Evolutionary conservation across 768 basidiomycete genomes (phyloP).

Genomic region (Leccinum incarnatum): DNA sequence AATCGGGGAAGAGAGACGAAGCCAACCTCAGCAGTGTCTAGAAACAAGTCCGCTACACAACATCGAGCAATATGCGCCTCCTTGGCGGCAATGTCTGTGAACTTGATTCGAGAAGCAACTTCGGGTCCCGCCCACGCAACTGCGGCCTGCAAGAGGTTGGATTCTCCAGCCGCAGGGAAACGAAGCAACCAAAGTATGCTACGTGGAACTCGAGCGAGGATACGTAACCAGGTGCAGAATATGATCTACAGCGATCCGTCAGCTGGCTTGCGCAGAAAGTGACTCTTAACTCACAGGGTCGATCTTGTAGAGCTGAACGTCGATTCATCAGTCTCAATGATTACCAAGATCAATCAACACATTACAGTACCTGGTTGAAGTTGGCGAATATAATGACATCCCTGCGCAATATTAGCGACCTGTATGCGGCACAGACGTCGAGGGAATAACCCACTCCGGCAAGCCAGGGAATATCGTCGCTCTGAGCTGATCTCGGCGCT

Average conservation of each 20-base stretch:
- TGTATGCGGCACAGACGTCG: background rate
- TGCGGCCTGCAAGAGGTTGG: constrained; percentile 42
- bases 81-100: constrained; percentile 49
- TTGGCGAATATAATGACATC: constrained; percentile 49
- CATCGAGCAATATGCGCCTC: constrained; percentile 44
- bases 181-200: constrained; percentile 55
- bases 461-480: constrained; percentile 43
- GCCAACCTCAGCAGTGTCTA: constrained; percentile 51
- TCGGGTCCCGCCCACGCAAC: constrained; percentile 44
- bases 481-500: constrained; percentile 37
- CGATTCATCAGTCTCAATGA: constrained; percentile 7
- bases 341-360: constrained; percentile 2
- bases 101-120: constrained; percentile 43
- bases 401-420: constrained; percentile 21
- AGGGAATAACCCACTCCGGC: constrained; percentile 32
- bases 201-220: constrained; percentile 40
- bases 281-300: constrained; percentile 32
- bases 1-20: background rate
- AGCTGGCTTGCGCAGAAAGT: background rate
- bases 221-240: constrained; percentile 49
- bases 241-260: constrained; percentile 30
- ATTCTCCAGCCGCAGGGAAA: constrained; percentile 47
- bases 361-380: constrained; percentile 45
- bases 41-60: constrained; percentile 47
- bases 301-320: constrained; percentile 44